These are phyloP conservation scores for Iris pallida DNA, from an alignment of 116 monocot genomes.

Conservation along the genomic window DNA sequence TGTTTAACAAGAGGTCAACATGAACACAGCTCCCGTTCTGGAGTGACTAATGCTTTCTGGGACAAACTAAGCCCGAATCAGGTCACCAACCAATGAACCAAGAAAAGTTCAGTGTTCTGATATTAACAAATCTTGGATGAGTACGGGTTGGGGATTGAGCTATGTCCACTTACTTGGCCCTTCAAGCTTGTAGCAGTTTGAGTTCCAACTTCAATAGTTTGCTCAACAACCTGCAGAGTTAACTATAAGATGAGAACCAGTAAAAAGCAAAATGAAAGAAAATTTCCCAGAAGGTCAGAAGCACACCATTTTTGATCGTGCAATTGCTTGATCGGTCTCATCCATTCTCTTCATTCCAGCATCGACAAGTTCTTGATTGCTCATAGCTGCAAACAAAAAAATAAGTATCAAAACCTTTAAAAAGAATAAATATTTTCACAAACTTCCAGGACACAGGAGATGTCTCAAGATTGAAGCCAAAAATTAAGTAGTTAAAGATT, in stretches of 20 bases:
- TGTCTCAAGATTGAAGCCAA: too few species aligned
- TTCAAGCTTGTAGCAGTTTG: conserved; percentile 70
- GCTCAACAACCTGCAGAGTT: conserved; percentile 67
- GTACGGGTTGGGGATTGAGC: too few species aligned
- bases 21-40: too few species aligned
- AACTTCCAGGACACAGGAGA: not conserved
- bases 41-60: too few species aligned
- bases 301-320: conserved; percentile 71
- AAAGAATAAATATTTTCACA: not conserved
- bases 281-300: not conserved
- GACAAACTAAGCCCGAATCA: too few species aligned
- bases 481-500: too few species aligned
- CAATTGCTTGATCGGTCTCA: conserved; percentile 85
- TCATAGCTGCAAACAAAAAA: conserved; percentile 48
- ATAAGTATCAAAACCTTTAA: not conserved
- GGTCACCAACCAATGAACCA: too few species aligned
- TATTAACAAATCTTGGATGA: too few species aligned
- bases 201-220: conserved; percentile 84
- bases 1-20: too few species aligned
- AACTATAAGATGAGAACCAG: conserved; percentile 7
- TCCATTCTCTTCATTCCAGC: conserved; percentile 74
- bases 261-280: not conserved
- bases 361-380: conserved; percentile 70
- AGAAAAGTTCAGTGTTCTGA: too few species aligned
- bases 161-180: conserved; percentile 52